Evolutionary conservation across 2,329 filamentous ascomycete genomes (phyloP).

Genomic region (Clonostachys solani): DNA sequence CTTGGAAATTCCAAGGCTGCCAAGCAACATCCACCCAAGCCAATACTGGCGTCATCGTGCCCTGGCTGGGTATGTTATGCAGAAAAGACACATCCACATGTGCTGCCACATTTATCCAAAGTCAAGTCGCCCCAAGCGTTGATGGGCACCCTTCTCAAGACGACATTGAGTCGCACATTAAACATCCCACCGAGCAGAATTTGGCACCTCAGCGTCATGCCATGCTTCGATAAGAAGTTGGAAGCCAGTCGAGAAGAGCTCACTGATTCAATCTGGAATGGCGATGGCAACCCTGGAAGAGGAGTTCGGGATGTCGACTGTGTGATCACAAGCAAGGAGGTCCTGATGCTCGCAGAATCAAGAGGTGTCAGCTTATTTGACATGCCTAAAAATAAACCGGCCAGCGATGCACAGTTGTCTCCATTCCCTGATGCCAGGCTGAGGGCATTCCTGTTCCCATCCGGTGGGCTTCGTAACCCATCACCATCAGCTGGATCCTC

Average conservation of each 20-base stretch:
- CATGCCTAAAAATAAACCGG: slow-evolving; percentile 48
- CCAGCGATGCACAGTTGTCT: slow-evolving; percentile 31
- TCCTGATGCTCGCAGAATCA: slow-evolving; percentile 82
- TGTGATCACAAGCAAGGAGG: slow-evolving; percentile 93
- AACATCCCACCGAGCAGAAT: slow-evolving; percentile 73
- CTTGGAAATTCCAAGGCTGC: slow-evolving; percentile 21
- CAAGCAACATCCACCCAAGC: slow-evolving; percentile 28
- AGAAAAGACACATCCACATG: slow-evolving; percentile 94
- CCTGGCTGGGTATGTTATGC: slow-evolving; percentile 99
- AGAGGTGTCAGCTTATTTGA: slow-evolving; percentile 73
- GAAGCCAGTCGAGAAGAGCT: slow-evolving; percentile 93
- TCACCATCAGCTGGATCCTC: slow-evolving; percentile 67
- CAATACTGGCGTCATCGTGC: slow-evolving; percentile 83
- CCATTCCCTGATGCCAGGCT: slow-evolving; percentile 72
- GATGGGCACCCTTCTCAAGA: slow-evolving; percentile 86
- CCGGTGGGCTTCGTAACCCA: slow-evolving; percentile 27
- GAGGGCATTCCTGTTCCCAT: slow-evolving; percentile 70
- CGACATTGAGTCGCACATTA: slow-evolving; percentile 68
- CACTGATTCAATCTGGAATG: slow-evolving; percentile 72
- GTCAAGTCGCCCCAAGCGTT: slow-evolving; percentile 94
- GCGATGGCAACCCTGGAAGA: slow-evolving; percentile 37
- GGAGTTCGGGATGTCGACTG: slow-evolving; percentile 89
- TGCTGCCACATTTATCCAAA: slow-evolving; percentile 84
- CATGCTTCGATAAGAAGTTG: slow-evolving; percentile 98
- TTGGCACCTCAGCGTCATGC: slow-evolving; percentile 96